Conservation (phyloP, 2,329 filamentous ascomycete species). For the Helicocarpus griseus region DNA sequence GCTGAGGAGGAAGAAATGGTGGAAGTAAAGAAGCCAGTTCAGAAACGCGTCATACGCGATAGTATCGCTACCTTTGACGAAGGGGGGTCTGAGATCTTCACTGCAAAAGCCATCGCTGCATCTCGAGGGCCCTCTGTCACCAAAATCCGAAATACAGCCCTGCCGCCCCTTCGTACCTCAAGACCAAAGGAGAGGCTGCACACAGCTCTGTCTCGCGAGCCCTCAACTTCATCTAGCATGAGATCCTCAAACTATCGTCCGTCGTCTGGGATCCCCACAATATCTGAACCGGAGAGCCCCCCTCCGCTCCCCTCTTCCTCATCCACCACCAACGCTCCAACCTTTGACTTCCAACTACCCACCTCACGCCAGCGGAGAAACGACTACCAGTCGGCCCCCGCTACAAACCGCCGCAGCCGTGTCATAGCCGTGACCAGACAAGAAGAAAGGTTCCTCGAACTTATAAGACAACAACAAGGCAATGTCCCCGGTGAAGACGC, state of each 20-base stretch:
- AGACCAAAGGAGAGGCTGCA: conserved; percentile 17
- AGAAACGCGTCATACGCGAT: conserved; percentile 21
- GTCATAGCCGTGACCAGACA: conserved; percentile 45
- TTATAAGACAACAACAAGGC: conserved; percentile 40
- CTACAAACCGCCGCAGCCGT: conserved; percentile 31
- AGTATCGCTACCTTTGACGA: conserved; percentile 32
- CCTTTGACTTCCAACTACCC: conserved; percentile 4
- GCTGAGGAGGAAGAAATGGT: conserved; percentile 22
- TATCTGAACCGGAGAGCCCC: conserved; percentile 24
- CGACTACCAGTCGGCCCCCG: conserved; percentile 13
- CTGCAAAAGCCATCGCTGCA: conserved; percentile 29
- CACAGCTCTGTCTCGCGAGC: conserved; percentile 10
- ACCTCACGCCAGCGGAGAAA: conserved; percentile 11
- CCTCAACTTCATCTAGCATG: conserved; percentile 20
- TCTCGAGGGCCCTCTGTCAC: conserved; percentile 19
- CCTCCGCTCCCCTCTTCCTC: background rate
- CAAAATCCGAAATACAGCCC: conserved; percentile 13
- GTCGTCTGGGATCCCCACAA: conserved; percentile 24
- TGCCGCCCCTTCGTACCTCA: background rate
- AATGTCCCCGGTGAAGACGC: conserved; percentile 34
- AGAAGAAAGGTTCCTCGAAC: conserved; percentile 43
- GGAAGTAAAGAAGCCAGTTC: conserved; percentile 8
- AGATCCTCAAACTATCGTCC: conserved; percentile 20
- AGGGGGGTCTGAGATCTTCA: conserved; percentile 34
- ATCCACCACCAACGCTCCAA: conserved; percentile 8